Evolutionary conservation across 805 yeast species (phyloP), one percentile per base, ranked within the genome.

Genomic region (Candida saitoana): DNA sequence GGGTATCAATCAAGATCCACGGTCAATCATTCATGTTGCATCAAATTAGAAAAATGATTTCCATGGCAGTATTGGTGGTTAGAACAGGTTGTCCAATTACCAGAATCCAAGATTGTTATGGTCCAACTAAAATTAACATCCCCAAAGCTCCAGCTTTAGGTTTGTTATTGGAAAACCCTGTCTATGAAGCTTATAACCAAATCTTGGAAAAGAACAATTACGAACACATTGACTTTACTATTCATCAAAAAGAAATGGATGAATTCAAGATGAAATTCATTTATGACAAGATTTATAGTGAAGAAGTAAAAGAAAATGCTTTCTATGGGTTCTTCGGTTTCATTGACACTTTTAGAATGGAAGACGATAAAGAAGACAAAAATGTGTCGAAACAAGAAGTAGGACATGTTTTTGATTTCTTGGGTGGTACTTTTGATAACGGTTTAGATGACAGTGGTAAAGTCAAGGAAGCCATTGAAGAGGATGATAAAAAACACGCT

Each of bases 121-220:
- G 80, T 4, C 73, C 79, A 2, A 76, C 76, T 31, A 86, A 82
- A 55, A 76, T 93, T 48, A 89, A 90, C 56, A 86, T 93, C 49
- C 99, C 99, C 42, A 93, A 93, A 63, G 99, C 98, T 0, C 99
- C 99, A 3, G 96, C 98, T 19, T 71, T 93, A 46, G 99, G 99
- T 0, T 71, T 93, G 42, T 67, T 93, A 39, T 74, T 93, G 46
- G 98, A 93, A 57, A 80, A 84, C 43, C 99, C 99, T 0, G 95
- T 90, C 9, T 93, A 87, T 60, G 95, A 86, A 38, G 82, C 86
- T 11, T 87, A 84, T 62, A 93, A 93, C 63, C 67, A 73, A 20
- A 77, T 79, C 57, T 71, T 89, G 51, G 73, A 75, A 47, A 79
- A 80, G 40, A 79, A 84, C 55, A 97, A 96, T 16, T 86, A 87